Base-by-base conservation (phyloP, 139 green algal species). In the Auxenochlorella protothecoides region DNA sequence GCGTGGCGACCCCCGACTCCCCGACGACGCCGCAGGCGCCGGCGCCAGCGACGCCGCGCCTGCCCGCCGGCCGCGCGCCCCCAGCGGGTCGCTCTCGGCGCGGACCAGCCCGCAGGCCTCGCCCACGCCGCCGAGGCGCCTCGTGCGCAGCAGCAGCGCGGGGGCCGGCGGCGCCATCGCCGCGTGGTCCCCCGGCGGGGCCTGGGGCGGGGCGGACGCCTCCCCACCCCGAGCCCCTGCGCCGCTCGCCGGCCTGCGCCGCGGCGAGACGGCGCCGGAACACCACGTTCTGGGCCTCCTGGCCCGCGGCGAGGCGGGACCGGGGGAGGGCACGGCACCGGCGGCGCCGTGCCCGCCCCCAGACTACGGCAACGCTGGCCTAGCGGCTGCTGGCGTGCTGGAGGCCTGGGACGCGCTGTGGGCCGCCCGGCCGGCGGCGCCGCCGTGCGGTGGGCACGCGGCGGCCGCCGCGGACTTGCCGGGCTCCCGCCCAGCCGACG, bases 131-230 rank as follows among this genome's bases (percentile, higher is more conserved):
- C 57, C 53, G 0, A 14, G 14, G 6, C 66, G 74, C 59, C 69
- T 79, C 53, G n/a, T 68, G 59, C 74, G 74, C 66, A 75, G 68
- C 74, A 79, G 68, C 69, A 72, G 63, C 69, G 74, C 27, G 27
- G 27, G 27, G 27, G 27, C 27, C 27, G 27, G 27, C 27, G 27
- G 27, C 27, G 27, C 0, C 27, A 44, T 44, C 27, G 27, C 27
- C 27, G 27, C 27, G 27, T 44, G 27, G 27, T 44, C 27, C 27
- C 27, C 27, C 27, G 27, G 0, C 27, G 27, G 27, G 27, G 27
- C 27, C 27, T 44, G 27, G 27, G 27, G 27, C 27, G 1, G 27
- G 27, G 27, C 27, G 27, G 27, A 1, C 27, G 27, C 27, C 27
- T 44, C 27, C 27, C 27, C 68, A 52, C 56, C 6, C 5, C 15